Base-by-base conservation (phyloP, 192 early-diverging fungal genomes). In the Entrophospora sp. region DNA sequence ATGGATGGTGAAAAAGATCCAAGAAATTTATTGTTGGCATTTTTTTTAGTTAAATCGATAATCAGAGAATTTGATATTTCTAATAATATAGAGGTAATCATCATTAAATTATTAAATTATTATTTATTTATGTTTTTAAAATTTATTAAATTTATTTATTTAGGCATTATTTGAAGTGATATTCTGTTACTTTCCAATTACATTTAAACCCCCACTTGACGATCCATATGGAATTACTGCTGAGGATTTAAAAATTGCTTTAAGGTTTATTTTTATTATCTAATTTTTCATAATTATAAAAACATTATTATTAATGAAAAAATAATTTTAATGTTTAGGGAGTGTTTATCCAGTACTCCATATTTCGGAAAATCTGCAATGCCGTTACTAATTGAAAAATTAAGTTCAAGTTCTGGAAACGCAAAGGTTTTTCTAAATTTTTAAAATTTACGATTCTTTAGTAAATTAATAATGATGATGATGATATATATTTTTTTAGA, bases 1-100 rank as follows among this genome's bases (percentile, higher is more conserved):
- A 79, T 98, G 77, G 97, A 99, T 73, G 94, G 94, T 25, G 97
- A 99, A 74, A 99, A 99, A 81, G 97, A 99, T 73, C 97, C 97
- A 13, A 77, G 97, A 30, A 94, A 98, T 69, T 77, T 99, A 34
- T 79, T 96, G 68, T 72, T 92, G 28, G 89, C 87, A 1, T 99
- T 99, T 75, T 75, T 84, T 34, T 77, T 89, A 2, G 77, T 94
- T 37, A 81, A 81, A 43, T 73, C 58, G 27, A 88, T 99, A 46
- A 83, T 87, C 5, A 58, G 67, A 5, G 71, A 89, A 55, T 88
- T 96, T 51, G 91, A 97, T 66, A 88, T 91, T 43, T 78, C 84
- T 18, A 71, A 82, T 14, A 80, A 92, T 67, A 81, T 88, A 0
- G 93, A 95, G 67, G 85, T 88, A 74, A 51, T 42, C 5, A 13